Evolutionary conservation across 225 moss, liverwort and hornwort genomes (phyloP).

Genomic region (Asterella californica): DNA sequence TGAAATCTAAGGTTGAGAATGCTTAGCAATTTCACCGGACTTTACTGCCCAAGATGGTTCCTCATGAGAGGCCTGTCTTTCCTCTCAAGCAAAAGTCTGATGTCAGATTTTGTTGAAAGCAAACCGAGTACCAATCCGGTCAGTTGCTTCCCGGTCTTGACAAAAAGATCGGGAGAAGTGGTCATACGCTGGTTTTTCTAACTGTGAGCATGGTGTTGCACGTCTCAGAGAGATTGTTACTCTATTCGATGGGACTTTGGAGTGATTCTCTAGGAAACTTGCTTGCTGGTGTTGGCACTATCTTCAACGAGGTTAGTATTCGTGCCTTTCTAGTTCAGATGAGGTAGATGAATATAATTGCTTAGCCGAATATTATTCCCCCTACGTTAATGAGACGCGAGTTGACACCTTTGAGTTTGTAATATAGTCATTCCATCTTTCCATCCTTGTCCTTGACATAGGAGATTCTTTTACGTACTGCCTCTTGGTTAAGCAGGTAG

Average conservation of each 20-base stretch:
- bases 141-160: neutral
- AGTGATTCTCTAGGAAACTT: conserved; percentile 63
- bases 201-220: neutral
- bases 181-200: neutral
- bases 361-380: too few species aligned
- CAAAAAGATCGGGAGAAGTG: neutral
- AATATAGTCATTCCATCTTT: neutral
- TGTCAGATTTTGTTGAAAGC: too few species aligned
- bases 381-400: neutral
- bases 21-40: neutral
- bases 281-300: conserved; percentile 77
- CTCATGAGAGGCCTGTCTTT: neutral
- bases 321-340: neutral
- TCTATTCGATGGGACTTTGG: conserved; percentile 93
- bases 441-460: neutral
- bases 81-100: neutral
- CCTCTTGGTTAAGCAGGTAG: conserved; percentile 46
- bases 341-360: neutral
- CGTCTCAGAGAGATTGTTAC: conserved; percentile 64
- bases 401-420: neutral
- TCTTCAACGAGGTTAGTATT: conserved; percentile 77
- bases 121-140: neutral
- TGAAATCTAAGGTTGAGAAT: neutral
- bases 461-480: too few species aligned
- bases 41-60: neutral